Evolutionary conservation across 257 asterid species (phyloP).

Genomic region (Scutellaria galericulata): DNA sequence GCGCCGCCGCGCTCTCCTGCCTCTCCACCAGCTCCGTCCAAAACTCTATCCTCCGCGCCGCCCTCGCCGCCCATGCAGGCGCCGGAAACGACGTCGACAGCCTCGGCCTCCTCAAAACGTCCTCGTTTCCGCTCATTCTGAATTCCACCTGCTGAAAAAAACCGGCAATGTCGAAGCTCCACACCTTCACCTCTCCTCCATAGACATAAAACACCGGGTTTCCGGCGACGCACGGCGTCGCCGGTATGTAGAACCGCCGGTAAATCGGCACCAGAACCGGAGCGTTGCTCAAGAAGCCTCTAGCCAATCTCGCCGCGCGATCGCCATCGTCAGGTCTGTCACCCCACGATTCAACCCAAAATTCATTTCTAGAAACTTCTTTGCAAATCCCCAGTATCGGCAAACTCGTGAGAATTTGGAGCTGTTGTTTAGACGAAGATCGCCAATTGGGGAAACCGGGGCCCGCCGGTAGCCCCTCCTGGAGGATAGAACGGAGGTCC

Average conservation of each 20-base stretch:
- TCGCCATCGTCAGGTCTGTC: conserved; percentile 56
- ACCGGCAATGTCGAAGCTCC: conserved; percentile 79
- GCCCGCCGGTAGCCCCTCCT: conserved; percentile 82
- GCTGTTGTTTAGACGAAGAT: conserved; percentile 71
- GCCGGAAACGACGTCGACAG: conserved; percentile 37
- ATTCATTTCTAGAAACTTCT: conserved; percentile 46
- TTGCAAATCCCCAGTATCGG: conserved; percentile 65
- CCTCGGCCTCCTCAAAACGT: conserved; percentile 34
- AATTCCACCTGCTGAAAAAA: conserved; percentile 68
- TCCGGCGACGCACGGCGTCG: conserved; percentile 71
- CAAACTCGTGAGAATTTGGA: conserved; percentile 49
- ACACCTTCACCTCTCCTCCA: conserved; percentile 56
- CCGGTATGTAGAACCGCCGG: conserved; percentile 65
- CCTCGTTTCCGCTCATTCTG: conserved; percentile 30
- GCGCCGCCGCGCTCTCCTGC: conserved; percentile 42
- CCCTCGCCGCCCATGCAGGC: conserved; percentile 98
- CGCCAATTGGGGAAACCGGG: conserved; percentile 94
- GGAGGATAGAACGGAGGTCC: conserved; percentile 83
- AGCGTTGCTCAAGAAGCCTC: conserved; percentile 40
- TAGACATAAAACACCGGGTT: conserved; percentile 85
- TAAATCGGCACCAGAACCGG: conserved; percentile 81
- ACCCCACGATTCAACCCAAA: conserved; percentile 80
- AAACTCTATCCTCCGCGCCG: conserved; percentile 67
- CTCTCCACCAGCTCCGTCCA: conserved; percentile 62
- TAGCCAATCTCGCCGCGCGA: conserved; percentile 51